Conservation (phyloP, 2,329 filamentous ascomycete species). For the Macrophomina pseudophaseolina region DNA sequence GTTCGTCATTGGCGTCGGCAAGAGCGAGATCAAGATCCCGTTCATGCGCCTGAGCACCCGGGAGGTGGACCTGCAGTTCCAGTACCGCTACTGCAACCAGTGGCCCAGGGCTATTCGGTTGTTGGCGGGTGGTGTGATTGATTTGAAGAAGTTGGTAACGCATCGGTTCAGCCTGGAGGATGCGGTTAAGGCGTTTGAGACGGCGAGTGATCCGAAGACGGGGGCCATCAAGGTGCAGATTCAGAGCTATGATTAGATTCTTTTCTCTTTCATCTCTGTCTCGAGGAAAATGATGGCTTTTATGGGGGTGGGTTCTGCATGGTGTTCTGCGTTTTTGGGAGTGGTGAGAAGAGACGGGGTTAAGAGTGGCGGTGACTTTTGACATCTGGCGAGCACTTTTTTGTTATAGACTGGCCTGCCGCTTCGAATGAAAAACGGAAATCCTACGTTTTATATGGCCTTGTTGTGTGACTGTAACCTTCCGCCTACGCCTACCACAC, state of each 20-base stretch:
- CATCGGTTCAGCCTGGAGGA: slow-evolving; percentile 87
- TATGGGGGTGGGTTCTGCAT: background rate
- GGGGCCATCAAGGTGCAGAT: slow-evolving; percentile 99
- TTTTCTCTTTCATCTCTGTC: background rate
- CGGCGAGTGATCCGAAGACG: slow-evolving; percentile 83
- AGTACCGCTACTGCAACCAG: slow-evolving; percentile 95
- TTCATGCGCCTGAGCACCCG: slow-evolving; percentile 92
- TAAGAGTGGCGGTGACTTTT: background rate
- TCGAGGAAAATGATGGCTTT: background rate
- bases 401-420: slow-evolving; percentile 6
- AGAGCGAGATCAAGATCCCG: slow-evolving; percentile 92
- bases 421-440: too few species aligned
- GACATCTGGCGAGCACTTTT: slow-evolving; percentile 4
- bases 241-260: slow-evolving; percentile 56
- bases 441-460: too few species aligned
- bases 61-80: slow-evolving; percentile 94
- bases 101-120: slow-evolving; percentile 93
- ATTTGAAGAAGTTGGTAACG: slow-evolving; percentile 82
- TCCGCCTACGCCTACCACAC: too few species aligned
- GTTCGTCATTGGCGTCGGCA: slow-evolving; percentile 94
- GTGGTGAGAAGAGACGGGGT: background rate
- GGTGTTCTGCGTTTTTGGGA: too few species aligned
- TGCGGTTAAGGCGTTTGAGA: slow-evolving; percentile 86
- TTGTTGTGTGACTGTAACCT: too few species aligned
- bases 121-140: slow-evolving; percentile 81